Evolutionary conservation across 192 early-diverging fungal genomes (phyloP).

Genomic region (Rhizophagus clarus): DNA sequence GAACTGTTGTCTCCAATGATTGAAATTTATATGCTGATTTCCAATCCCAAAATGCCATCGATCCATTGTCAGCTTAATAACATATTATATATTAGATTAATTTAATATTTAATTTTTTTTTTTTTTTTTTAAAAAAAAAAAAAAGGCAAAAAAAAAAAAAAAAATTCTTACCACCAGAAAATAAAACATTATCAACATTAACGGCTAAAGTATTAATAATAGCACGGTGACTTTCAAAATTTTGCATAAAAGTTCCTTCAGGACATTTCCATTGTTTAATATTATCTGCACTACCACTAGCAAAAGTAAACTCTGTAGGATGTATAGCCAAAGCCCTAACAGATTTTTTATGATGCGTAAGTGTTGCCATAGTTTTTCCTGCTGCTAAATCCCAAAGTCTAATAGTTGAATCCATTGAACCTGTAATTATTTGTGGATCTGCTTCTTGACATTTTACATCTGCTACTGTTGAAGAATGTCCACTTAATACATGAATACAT

Average conservation of each 20-base stretch:
- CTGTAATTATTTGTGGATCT: slow-evolving; percentile 95
- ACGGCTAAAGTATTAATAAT: slow-evolving; percentile 91
- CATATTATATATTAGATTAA: background rate
- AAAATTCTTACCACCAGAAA: slow-evolving; percentile 75
- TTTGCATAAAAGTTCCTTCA: slow-evolving; percentile 92
- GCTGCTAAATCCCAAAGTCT: slow-evolving; percentile 96
- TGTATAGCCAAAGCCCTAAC: slow-evolving; percentile 92
- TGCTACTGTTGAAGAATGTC: slow-evolving; percentile 86
- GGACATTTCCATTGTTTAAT: slow-evolving; percentile 99
- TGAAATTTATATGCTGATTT: slow-evolving; percentile 96
- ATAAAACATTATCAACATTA: slow-evolving; percentile 92
- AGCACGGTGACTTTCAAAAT: slow-evolving; percentile 81
- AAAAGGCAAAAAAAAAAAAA: slow-evolving; percentile 20
- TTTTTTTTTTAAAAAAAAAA: background rate
- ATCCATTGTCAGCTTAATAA: slow-evolving; percentile 83
- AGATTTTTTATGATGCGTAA: slow-evolving; percentile 98
- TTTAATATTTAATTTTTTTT: background rate
- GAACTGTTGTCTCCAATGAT: slow-evolving; percentile 78
- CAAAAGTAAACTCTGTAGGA: slow-evolving; percentile 94
- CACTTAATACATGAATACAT: slow-evolving; percentile 84
- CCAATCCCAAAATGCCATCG: slow-evolving; percentile 98
- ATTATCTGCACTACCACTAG: slow-evolving; percentile 83
- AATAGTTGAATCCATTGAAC: slow-evolving; percentile 91
- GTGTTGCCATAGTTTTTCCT: slow-evolving; percentile 88
- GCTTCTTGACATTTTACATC: slow-evolving; percentile 91